These are phyloP conservation scores for Suillus plorans DNA, from an alignment of 768 basidiomycete species.

Conservation along the genomic window DNA sequence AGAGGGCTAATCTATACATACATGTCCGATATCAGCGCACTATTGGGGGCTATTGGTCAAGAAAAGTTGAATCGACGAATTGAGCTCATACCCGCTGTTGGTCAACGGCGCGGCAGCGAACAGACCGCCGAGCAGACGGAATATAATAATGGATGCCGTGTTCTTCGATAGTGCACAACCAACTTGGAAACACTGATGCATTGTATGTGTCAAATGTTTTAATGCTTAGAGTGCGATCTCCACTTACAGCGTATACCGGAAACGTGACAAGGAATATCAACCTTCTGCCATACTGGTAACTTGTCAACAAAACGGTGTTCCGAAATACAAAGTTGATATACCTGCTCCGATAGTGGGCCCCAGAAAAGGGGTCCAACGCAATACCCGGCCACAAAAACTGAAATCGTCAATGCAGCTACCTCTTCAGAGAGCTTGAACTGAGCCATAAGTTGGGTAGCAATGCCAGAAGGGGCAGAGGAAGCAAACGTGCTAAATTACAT, in stretches of 20 bases:
- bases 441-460: not conserved
- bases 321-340: not conserved
- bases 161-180: not conserved
- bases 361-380: not conserved
- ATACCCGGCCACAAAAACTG: not conserved
- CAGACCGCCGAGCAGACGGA: not conserved
- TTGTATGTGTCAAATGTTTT: not conserved
- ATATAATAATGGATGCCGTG: not conserved
- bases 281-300: not conserved
- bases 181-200: not conserved
- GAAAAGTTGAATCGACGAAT: not conserved
- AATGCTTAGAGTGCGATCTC: not conserved
- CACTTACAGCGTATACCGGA: not conserved
- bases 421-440: not conserved
- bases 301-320: not conserved
- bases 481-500: not conserved
- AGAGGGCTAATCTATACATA: not conserved
- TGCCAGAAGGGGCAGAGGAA: not conserved
- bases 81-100: not conserved
- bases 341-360: not conserved
- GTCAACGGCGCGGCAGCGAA: not conserved
- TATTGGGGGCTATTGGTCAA: not conserved
- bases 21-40: not conserved
- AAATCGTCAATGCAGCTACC: not conserved
- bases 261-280: not conserved